Percentiles rank a stretch among this genome's conserved stretches.
phyloP scores from a whole-genome alignment of 768 basidiomycete species.

The Podaxis sp. region DNA sequence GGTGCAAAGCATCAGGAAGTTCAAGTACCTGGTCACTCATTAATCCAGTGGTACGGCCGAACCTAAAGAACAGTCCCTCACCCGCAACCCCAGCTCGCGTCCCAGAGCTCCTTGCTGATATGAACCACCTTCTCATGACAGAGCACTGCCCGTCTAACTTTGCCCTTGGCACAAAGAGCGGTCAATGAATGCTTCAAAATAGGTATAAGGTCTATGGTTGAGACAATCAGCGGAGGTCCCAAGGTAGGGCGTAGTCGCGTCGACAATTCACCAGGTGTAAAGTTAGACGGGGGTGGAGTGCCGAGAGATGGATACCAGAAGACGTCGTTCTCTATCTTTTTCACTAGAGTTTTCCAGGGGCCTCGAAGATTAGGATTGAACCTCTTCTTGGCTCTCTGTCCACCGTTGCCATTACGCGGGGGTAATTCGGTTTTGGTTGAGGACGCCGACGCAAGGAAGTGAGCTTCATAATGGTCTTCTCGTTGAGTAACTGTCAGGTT shows the following conservation, averaged over 20 bases:
- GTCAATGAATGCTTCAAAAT: constrained; percentile 57
- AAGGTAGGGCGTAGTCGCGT: not conserved
- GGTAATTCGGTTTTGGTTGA: not conserved
- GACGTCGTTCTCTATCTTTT: constrained; percentile 36
- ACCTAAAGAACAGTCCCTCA: constrained; percentile 27
- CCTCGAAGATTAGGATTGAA: constrained; percentile 15
- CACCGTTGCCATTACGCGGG: not conserved
- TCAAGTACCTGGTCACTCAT: constrained; percentile 61
- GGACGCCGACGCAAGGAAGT: constrained; percentile 31
- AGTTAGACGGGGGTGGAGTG: constrained; percentile 48
- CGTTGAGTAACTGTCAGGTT: constrained; percentile 37
- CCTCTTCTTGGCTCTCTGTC: constrained; percentile 17
- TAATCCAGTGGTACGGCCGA: constrained; percentile 4
- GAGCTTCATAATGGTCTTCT: constrained; percentile 55
- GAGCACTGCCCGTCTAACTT: constrained; percentile 56
- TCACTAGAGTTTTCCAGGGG: constrained; percentile 18
- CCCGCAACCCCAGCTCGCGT: constrained; percentile 76
- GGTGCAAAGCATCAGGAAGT: constrained; percentile 78
- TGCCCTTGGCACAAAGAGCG: constrained; percentile 49
- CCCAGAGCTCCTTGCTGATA: constrained; percentile 57
- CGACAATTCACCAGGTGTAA: constrained; percentile 53
- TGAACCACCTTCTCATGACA: constrained; percentile 66
- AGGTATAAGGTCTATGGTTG: constrained; percentile 57
- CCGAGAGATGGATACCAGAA: constrained; percentile 65
- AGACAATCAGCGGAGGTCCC: not conserved